Conservation (phyloP, 192 early-diverging fungal genomes). For the Pecoramyces ruminantium region DNA sequence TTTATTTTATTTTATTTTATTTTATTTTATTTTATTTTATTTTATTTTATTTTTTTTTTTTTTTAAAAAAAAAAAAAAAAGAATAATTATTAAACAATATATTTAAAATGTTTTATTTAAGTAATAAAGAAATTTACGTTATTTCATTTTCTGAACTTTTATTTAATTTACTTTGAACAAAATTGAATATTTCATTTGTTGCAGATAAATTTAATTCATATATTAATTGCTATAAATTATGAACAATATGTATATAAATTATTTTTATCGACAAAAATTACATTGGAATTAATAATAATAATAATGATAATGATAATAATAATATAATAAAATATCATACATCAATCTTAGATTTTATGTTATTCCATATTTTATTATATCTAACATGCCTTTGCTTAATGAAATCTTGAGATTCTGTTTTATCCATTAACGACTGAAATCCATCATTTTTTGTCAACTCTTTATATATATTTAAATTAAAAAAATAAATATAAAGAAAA, state of each 20-base stretch:
- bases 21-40: no score
- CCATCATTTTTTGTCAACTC: not conserved
- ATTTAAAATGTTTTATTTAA: conserved; percentile 22
- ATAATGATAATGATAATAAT: not conserved
- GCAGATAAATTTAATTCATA: conserved; percentile 36
- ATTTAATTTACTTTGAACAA: conserved; percentile 18
- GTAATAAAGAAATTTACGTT: not conserved
- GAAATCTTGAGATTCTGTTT: conserved; percentile 28
- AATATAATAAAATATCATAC: conserved; percentile 7
- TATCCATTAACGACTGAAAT: conserved; percentile 28
- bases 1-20: no score
- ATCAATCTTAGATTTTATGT: conserved; percentile 20
- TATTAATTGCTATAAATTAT: conserved; percentile 29
- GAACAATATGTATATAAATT: no score
- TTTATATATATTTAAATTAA: no score
- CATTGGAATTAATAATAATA: no score
- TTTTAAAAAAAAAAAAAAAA: no score
- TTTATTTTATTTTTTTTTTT: no score
- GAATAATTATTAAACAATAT: no score
- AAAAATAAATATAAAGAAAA: no score
- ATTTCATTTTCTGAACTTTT: not conserved
- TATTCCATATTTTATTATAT: conserved; percentile 33
- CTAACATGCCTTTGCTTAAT: conserved; percentile 22
- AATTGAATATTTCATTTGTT: conserved; percentile 31
- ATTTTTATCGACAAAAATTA: no score